A percentile compares a stretch with the other conserved stretches of the same genome.
These are phyloP conservation scores for Microstroma glucosiphilum DNA, from an alignment of 1,284 basidiomycete species.

Conservation along the genomic window DNA sequence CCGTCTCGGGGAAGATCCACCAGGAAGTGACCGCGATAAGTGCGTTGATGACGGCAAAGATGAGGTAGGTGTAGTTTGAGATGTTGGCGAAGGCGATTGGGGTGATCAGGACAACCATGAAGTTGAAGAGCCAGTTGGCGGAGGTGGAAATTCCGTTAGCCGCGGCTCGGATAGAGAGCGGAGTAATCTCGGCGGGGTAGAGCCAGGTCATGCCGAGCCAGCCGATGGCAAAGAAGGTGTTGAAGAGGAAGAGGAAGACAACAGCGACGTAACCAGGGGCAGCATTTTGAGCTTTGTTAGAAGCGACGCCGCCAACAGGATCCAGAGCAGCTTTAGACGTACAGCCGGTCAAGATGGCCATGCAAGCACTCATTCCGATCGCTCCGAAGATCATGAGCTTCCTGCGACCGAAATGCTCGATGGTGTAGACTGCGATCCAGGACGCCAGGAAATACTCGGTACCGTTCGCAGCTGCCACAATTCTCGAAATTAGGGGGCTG, in stretches of 20 bases:
- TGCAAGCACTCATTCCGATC: slow-evolving; percentile 26
- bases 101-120: slow-evolving; percentile 42
- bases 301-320: slow-evolving; percentile 16
- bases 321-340: slow-evolving; percentile 13
- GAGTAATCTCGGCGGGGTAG: slow-evolving; percentile 49
- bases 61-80: slow-evolving; percentile 26
- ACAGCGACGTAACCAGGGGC: slow-evolving; percentile 30
- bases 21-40: slow-evolving; percentile 27
- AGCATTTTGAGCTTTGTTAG: slow-evolving; percentile 15
- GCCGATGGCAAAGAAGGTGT: slow-evolving; percentile 46
- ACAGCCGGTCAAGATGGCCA: slow-evolving; percentile 29
- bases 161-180: slow-evolving; percentile 38
- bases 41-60: slow-evolving; percentile 36
- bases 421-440: slow-evolving; percentile 41
- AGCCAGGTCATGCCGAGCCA: slow-evolving; percentile 50
- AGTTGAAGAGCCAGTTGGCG: slow-evolving; percentile 47
- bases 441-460: slow-evolving; percentile 49
- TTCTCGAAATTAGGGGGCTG: slow-evolving; percentile 33
- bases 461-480: slow-evolving; percentile 46
- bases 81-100: slow-evolving; percentile 32
- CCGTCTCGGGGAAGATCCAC: slow-evolving; percentile 46
- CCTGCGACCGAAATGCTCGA: slow-evolving; percentile 43
- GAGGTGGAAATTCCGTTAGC: slow-evolving; percentile 44
- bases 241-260: slow-evolving; percentile 46
- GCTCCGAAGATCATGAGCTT: slow-evolving; percentile 43